Percentiles rank a stretch among this genome's conserved stretches.
phyloP scores from a whole-genome alignment of 345 rosid species.

The Linum usitatissimum region DNA sequence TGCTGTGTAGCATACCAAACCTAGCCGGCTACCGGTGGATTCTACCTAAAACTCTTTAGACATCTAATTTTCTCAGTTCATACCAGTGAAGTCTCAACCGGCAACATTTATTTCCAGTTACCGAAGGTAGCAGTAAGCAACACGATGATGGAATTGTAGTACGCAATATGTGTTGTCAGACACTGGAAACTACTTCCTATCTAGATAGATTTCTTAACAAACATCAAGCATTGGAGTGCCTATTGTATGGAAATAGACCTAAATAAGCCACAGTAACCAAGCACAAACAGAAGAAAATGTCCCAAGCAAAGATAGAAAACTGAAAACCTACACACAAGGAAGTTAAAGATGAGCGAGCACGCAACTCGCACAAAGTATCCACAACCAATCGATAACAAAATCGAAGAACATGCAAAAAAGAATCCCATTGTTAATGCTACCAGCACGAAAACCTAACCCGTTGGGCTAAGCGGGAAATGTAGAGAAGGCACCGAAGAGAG shows the following conservation, averaged over 20 bases:
- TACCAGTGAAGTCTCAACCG: background rate
- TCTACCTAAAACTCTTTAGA: too few relatives aligned
- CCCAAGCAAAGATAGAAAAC: background rate
- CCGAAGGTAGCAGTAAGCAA: background rate
- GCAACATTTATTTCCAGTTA: background rate
- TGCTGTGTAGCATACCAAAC: too few relatives aligned
- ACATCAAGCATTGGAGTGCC: background rate
- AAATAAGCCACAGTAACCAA: background rate
- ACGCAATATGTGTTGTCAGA: background rate
- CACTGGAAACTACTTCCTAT: background rate
- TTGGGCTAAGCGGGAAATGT: background rate
- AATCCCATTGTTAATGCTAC: background rate
- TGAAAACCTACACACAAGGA: background rate
- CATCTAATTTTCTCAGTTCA: too few relatives aligned
- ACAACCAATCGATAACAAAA: background rate
- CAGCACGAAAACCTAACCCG: background rate
- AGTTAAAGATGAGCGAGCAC: background rate
- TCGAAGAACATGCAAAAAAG: background rate
- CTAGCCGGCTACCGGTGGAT: too few relatives aligned
- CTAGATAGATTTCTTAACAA: background rate
- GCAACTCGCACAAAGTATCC: background rate
- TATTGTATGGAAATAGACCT: background rate
- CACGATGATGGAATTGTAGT: background rate
- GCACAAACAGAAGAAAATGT: background rate
- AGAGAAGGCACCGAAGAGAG: background rate